A percentile compares a stretch with the other conserved stretches of the same genome.
Conservation (phyloP, 2,329 filamentous ascomycete species). For the Diplodia corticola region DNA sequence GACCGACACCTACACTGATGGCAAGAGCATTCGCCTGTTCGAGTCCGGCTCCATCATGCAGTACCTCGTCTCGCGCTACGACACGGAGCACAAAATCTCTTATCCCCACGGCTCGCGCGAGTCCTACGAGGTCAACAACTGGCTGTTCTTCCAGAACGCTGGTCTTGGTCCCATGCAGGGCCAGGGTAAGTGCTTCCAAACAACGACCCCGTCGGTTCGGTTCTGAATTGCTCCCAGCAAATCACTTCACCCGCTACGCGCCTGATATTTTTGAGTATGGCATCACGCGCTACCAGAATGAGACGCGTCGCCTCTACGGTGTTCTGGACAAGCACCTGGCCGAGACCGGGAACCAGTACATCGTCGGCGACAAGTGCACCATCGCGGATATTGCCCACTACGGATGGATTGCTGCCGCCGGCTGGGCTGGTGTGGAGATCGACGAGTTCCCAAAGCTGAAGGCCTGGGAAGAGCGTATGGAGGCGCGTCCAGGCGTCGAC, state of each 20-base stretch:
- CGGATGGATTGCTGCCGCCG: constrained; percentile 69
- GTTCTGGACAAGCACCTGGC: constrained; percentile 71
- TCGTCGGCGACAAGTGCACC: constrained; percentile 60
- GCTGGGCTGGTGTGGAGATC: constrained; percentile 66
- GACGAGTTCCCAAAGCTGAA: constrained; percentile 74
- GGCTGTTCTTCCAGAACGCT: constrained; percentile 72
- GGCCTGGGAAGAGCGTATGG: constrained; percentile 73
- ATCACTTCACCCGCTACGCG: constrained; percentile 64
- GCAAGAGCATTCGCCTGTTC: constrained; percentile 72
- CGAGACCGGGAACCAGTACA: constrained; percentile 50
- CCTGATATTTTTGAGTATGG: constrained; percentile 81
- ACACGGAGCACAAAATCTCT: constrained; percentile 77
- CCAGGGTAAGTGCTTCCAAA: neutral
- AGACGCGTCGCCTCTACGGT: constrained; percentile 78
- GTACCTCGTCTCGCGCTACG: constrained; percentile 81
- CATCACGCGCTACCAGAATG: constrained; percentile 77
- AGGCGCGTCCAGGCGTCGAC: constrained; percentile 69
- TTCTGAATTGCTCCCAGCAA: constrained; percentile 39
- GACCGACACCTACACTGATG: constrained; percentile 75
- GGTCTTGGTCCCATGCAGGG: constrained; percentile 81
- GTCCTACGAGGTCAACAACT: constrained; percentile 77
- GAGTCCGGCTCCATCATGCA: constrained; percentile 83
- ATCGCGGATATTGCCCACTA: constrained; percentile 77
- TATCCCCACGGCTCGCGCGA: constrained; percentile 70
- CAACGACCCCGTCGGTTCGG: neutral